Evolutionary conservation across 495 filamentous ascomycete genomes (phyloP).

Genomic region (Saxophila tyrrhenica): DNA sequence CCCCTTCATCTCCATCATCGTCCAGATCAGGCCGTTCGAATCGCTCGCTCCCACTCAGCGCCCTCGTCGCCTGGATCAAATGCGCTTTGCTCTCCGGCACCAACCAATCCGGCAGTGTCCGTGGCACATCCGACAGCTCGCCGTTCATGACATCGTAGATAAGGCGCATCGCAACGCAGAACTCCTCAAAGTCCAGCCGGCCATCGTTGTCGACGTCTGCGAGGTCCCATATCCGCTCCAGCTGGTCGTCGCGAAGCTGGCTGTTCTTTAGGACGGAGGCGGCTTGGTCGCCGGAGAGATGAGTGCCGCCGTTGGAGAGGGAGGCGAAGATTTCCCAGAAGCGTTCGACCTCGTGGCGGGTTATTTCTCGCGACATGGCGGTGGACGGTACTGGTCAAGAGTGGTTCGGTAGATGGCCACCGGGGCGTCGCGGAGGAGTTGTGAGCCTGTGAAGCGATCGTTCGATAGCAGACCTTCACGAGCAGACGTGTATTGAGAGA

Average conservation of each 20-base stretch:
- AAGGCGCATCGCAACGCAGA: slow-evolving; percentile 95
- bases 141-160: slow-evolving; percentile 96
- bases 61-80: slow-evolving; percentile 78
- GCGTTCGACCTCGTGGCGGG: slow-evolving; percentile 91
- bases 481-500: no score
- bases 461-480: no score
- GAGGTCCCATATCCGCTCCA: slow-evolving; percentile 94
- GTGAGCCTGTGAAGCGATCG: no score
- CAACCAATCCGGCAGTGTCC: slow-evolving; percentile 81
- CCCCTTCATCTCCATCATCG: slow-evolving; percentile 58
- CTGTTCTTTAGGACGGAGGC: slow-evolving; percentile 93
- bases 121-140: slow-evolving; percentile 77
- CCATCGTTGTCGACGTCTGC: slow-evolving; percentile 95
- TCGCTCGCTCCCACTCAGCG: slow-evolving; percentile 61
- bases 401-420: no score
- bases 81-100: slow-evolving; percentile 94
- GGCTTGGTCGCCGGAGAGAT: slow-evolving; percentile 80
- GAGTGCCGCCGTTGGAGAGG: slow-evolving; percentile 67
- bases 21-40: slow-evolving; percentile 62
- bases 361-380: slow-evolving; percentile 54
- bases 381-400: no score
- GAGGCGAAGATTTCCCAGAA: slow-evolving; percentile 99
- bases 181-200: slow-evolving; percentile 96
- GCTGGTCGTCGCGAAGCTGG: slow-evolving; percentile 81
- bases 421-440: no score